Conservation (phyloP, 345 rosid species). For the Citrus cavaleriei region DNA sequence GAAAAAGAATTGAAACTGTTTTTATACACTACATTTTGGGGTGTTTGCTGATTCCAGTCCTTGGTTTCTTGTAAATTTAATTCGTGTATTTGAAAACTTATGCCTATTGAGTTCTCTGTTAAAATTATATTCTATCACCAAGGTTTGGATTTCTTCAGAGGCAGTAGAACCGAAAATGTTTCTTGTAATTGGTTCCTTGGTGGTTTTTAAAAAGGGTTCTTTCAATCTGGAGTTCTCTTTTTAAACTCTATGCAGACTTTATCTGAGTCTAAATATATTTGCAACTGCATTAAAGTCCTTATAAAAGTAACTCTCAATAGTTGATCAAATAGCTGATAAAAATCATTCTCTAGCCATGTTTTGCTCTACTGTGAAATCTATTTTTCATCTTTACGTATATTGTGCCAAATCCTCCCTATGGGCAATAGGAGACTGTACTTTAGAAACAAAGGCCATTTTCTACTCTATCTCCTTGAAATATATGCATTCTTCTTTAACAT, state of each 20-base stretch:
- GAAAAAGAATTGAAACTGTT: background rate
- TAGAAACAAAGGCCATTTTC: background rate
- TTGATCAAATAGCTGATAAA: background rate
- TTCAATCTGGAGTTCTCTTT: background rate
- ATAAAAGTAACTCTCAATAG: background rate
- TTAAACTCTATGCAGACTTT: background rate
- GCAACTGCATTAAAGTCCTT: background rate
- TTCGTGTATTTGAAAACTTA: background rate
- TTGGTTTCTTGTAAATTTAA: background rate
- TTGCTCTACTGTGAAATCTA: background rate
- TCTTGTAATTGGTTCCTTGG: background rate
- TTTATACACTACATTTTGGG: background rate
- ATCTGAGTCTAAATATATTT: background rate
- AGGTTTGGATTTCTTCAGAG: background rate
- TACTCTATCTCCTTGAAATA: background rate
- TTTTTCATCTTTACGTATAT: background rate
- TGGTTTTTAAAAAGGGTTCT: background rate
- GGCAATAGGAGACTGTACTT: background rate
- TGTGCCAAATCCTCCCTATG: background rate
- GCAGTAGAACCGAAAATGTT: background rate
- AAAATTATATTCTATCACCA: background rate
- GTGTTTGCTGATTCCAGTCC: background rate
- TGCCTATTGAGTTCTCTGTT: background rate
- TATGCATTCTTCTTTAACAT: background rate
- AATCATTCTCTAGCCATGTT: background rate